A percentile compares a stretch with the other conserved stretches of the same genome.
phyloP scores from a whole-genome alignment of 1,284 basidiomycete species.

The Xerocomus cyaneibrunnescens region DNA sequence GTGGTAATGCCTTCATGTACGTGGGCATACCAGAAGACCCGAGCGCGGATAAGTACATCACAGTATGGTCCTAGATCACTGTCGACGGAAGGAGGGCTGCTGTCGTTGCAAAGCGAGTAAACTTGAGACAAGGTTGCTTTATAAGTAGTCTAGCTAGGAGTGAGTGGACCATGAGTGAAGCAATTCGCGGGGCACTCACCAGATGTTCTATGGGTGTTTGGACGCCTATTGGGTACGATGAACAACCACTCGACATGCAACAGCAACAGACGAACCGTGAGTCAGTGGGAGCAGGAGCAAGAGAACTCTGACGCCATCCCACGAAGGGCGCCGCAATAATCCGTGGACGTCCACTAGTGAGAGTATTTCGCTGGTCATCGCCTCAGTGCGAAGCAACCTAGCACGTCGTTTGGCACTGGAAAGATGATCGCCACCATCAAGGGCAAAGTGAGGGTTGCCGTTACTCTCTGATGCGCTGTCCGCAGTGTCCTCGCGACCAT shows the following conservation, averaged over 20 bases:
- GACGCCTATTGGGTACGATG: constrained; percentile 38
- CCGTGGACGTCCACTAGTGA: constrained; percentile 76
- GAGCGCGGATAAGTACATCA: constrained; percentile 64
- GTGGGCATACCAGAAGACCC: constrained; percentile 85
- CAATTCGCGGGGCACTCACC: constrained; percentile 30
- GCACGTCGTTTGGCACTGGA: constrained; percentile 22
- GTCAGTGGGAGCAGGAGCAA: constrained; percentile 78
- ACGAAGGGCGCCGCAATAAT: constrained; percentile 76
- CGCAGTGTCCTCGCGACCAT: constrained; percentile 44
- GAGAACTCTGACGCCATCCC: constrained; percentile 81
- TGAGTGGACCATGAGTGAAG: background rate
- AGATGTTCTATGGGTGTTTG: constrained; percentile 52
- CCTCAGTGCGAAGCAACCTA: constrained; percentile 37
- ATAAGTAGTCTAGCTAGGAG: constrained; percentile 48
- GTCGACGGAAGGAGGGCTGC: constrained; percentile 44
- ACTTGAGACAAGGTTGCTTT: constrained; percentile 64
- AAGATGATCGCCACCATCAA: constrained; percentile 18
- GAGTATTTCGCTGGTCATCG: constrained; percentile 73
- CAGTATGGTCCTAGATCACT: constrained; percentile 55
- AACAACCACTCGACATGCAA: constrained; percentile 10
- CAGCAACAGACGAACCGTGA: constrained; percentile 52
- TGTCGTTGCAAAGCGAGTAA: constrained; percentile 65
- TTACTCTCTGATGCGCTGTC: constrained; percentile 23
- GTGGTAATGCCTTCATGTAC: constrained; percentile 79
- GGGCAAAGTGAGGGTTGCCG: constrained; percentile 11